Percentiles rank a stretch among this genome's conserved stretches.
Conservation (phyloP, 2,329 filamentous ascomycete genomes). For the Diaporthe citrichinensis region DNA sequence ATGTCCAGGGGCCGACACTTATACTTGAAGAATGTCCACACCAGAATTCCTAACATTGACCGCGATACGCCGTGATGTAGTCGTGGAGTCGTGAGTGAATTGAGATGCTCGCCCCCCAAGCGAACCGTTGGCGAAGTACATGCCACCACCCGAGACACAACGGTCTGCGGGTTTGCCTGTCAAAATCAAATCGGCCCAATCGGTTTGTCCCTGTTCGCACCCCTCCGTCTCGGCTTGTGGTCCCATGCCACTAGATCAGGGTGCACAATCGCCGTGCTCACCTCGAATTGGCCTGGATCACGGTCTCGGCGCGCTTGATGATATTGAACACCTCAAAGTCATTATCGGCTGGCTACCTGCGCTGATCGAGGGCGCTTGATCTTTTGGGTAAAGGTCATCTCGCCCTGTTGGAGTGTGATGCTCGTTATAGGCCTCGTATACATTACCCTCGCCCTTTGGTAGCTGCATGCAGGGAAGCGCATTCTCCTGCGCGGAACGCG, state of each 20-base stretch:
- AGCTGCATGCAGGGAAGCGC: neutral
- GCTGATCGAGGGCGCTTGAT: neutral
- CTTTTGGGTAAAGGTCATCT: neutral
- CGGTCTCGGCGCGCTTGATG: slow-evolving; percentile 32
- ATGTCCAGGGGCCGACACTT: neutral
- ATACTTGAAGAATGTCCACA: neutral
- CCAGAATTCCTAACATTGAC: too few species aligned
- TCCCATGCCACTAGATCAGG: slow-evolving; percentile 1
- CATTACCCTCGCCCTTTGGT: neutral
- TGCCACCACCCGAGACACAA: slow-evolving; percentile 37
- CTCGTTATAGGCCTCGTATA: neutral
- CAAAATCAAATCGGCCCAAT: slow-evolving; percentile 34
- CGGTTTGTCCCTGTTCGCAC: neutral
- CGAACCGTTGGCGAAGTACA: slow-evolving; percentile 39
- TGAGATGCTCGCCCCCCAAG: slow-evolving; percentile 30
- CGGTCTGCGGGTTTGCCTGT: slow-evolving; percentile 38
- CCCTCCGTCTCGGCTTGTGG: slow-evolving; percentile 8
- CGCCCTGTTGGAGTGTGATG: neutral
- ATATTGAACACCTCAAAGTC: slow-evolving; percentile 35
- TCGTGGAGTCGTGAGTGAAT: neutral
- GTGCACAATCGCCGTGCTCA: slow-evolving; percentile 3
- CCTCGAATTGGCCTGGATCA: slow-evolving; percentile 34
- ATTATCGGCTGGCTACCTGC: neutral
- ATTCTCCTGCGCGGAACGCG: neutral
- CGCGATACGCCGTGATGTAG: neutral